Percentiles rank a stretch among this genome's conserved stretches.
These are phyloP conservation scores for Sporisorium graminicola DNA, from an alignment of 1,284 basidiomycete species.

Conservation along the genomic window DNA sequence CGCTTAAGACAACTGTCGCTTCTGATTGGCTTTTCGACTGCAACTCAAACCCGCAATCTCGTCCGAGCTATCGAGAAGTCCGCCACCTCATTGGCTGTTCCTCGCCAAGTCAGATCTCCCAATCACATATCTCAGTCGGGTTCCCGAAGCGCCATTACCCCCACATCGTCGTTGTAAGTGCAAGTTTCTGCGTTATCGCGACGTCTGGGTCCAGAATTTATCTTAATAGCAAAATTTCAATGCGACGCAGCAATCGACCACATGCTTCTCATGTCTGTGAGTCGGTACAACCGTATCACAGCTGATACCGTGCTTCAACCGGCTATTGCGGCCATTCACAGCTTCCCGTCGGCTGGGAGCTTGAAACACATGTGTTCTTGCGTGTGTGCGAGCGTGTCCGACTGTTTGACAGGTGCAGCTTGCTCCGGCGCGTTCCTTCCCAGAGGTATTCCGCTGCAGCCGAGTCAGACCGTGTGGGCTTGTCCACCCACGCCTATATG, in stretches of 20 bases:
- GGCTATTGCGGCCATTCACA: conserved; percentile 1
- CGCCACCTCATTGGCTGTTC: conserved; percentile 3
- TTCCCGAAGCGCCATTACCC: background rate
- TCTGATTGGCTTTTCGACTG: conserved; percentile 9
- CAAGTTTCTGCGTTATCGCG: too few relatives aligned
- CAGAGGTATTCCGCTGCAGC: too few relatives aligned
- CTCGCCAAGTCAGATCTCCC: background rate
- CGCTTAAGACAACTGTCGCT: background rate
- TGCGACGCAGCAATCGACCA: background rate
- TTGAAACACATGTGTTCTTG: too few relatives aligned
- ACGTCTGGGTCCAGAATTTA: too few relatives aligned
- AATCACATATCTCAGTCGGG: background rate
- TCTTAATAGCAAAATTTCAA: too few relatives aligned
- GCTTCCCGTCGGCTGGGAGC: background rate
- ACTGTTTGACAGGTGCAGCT: conserved; percentile 2
- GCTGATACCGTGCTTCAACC: background rate
- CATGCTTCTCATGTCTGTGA: background rate
- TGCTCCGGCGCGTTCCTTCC: background rate
- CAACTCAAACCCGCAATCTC: conserved; percentile 2
- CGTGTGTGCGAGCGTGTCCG: background rate
- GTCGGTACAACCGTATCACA: background rate
- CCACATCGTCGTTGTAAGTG: background rate
- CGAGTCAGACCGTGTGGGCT: conserved; percentile 1
- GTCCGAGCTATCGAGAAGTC: conserved; percentile 2
- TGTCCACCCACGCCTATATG: background rate